Evolutionary conservation across 164 flowering plant species (phyloP), one percentile per base, ranked within the genome.

Genomic region (Berberis vulgaris): DNA sequence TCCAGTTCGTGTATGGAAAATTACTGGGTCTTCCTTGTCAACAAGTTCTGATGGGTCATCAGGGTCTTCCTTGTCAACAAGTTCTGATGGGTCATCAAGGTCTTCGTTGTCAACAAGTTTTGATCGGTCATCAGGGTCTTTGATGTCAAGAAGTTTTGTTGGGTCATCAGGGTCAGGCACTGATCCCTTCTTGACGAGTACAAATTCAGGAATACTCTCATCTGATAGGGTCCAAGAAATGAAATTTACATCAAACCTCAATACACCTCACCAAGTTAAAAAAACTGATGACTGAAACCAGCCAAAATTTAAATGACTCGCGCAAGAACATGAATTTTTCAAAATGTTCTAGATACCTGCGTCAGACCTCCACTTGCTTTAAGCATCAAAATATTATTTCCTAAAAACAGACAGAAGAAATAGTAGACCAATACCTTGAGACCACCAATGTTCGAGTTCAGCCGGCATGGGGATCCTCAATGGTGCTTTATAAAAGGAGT

Each of bases 391-490:
- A 47, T 47, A 4, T 7, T 47, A 11, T 52, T 52, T 7, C n/a
- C 54, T 4, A 52, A 52, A 52, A 52, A 4, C 3, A 52, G 2
- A 1, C 10, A 52, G 4, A 52, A 1, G 11, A 46, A 46, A 53
- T 39, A 7, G 43, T 49, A 60, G 58, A 54, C 49, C 49, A 57
- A 46, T 75, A 88, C 96, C 91, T 59, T 86, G 81, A 41, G 71
- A 72, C 98, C 98, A 93, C 98, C 94, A 93, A 71, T 90, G 70
- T 65, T 88, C 92, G 67, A 93, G 98, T 73, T 93, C 98, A 57
- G 97, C 83, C 60, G 97, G 97, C 97, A 86, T 93, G 12, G 98
- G 94, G 49, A 93, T 53, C 72, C 98, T 79, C 38, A 93, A 67
- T 43, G 98, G 98, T 53, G 98, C 80, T 80, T 77, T 90, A 60